Conservation (phyloP, 352 stramenopile species). For the Phytophthora sansomeana region DNA sequence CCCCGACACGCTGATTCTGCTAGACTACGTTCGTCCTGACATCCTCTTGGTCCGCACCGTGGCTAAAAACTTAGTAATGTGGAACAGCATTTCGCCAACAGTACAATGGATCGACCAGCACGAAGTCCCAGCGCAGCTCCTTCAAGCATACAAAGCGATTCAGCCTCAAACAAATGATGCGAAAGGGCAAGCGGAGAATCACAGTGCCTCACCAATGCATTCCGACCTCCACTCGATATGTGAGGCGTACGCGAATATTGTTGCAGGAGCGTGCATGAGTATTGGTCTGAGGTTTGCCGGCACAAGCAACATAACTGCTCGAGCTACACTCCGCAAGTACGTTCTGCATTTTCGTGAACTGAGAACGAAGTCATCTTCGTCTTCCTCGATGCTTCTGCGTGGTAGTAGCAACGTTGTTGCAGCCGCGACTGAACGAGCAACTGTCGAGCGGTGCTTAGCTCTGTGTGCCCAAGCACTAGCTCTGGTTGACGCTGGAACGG, state of each 20-base stretch:
- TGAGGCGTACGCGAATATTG: slow-evolving; percentile 95
- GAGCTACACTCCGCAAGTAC: slow-evolving; percentile 67
- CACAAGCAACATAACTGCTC: slow-evolving; percentile 68
- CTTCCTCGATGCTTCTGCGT: slow-evolving; percentile 37
- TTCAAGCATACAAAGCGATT: slow-evolving; percentile 54
- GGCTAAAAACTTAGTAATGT: slow-evolving; percentile 95
- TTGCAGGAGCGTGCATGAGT: slow-evolving; percentile 95
- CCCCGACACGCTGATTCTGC: slow-evolving; percentile 94
- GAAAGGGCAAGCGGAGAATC: slow-evolving; percentile 6
- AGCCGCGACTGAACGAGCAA: slow-evolving; percentile 78
- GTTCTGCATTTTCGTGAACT: slow-evolving; percentile 85
- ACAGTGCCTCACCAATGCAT: slow-evolving; percentile 35
- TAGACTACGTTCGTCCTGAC: slow-evolving; percentile 97
- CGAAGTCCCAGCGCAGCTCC: slow-evolving; percentile 68
- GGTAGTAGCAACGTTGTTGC: slow-evolving; percentile 59
- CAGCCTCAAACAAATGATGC: slow-evolving; percentile 8
- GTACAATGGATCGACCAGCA: slow-evolving; percentile 89
- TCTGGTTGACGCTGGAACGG: slow-evolving; percentile 96
- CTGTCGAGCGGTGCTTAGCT: slow-evolving; percentile 95
- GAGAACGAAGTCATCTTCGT: slow-evolving; percentile 48
- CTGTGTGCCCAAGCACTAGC: slow-evolving; percentile 92
- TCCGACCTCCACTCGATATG: slow-evolving; percentile 92
- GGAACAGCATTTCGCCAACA: slow-evolving; percentile 93
- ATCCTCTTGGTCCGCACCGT: slow-evolving; percentile 95
- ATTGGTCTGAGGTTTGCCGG: slow-evolving; percentile 96